Evolutionary conservation across 2,329 filamentous ascomycete species (phyloP).

Genomic region (Epichloe gansuensis): DNA sequence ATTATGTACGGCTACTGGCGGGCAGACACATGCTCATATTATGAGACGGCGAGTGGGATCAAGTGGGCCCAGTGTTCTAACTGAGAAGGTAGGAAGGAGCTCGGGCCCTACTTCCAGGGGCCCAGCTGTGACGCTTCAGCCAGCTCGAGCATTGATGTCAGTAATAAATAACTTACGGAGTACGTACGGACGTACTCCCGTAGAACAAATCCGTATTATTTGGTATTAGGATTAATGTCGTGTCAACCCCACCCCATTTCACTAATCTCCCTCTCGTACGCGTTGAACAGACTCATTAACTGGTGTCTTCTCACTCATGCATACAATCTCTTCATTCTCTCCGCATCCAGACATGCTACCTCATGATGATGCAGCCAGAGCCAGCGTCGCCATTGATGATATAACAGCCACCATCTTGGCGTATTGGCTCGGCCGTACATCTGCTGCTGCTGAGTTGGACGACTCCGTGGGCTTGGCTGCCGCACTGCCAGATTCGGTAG

Average conservation of each 20-base stretch:
- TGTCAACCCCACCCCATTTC: not conserved
- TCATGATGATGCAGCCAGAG: not conserved
- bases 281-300: not conserved
- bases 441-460: slow-evolving; percentile 5
- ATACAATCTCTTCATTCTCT: not conserved
- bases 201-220: no score
- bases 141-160: no score
- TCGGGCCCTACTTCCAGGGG: no score
- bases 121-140: no score
- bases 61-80: no score
- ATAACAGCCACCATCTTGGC: slow-evolving; percentile 1
- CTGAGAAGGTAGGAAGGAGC: no score
- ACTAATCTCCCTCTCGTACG: not conserved
- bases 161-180: no score
- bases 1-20: not conserved
- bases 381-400: not conserved
- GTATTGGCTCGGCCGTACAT: not conserved
- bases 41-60: not conserved
- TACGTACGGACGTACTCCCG: no score
- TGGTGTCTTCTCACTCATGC: not conserved
- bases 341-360: not conserved
- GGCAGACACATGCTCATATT: not conserved
- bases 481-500: not conserved
- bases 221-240: not conserved
- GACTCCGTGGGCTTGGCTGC: slow-evolving; percentile 5